Evolutionary conservation across 257 asterid species (phyloP), one percentile per base, ranked within the genome.

Genomic region (Mentha longifolia): DNA sequence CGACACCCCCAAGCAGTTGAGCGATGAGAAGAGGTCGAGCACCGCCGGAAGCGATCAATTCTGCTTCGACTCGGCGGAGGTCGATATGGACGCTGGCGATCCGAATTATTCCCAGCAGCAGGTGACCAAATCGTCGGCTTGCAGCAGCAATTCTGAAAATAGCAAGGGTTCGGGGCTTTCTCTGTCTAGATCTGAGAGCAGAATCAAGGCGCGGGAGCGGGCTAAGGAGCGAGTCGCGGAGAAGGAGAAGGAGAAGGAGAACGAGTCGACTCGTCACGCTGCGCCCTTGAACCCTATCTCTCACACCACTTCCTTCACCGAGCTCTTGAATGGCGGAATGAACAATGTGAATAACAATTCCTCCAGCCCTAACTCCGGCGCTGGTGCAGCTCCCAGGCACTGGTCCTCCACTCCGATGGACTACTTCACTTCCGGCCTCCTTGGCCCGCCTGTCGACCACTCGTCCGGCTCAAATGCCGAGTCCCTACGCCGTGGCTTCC

Each of bases 21-120:
- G 92, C 54, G 92, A 84, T 39, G 97, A 87, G 69, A 87, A 84
- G 74, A 74, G 84, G 77, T 77, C 92, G n/a, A 87, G 82, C 65
- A 84, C 79, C 9, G 90, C 75, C 25, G 81, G 83, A 3, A 83
- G 80, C 45, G 86, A 78, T 71, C 85, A 85, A 15, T 83, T 61
- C 28, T 83, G 84, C 14, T 76, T 88, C 50, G 92, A 85, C 65
- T 80, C 88, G 3, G 84, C 83, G 15, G 89, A 87, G 16, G 75
- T 77, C 5, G 88, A 87, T 46, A 73, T 84, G 77, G 91, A 84
- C 71, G 83, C 51, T 37, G 91, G 77, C 39, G 79, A 78, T 66
- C 65, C 69, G 20, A 77, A 67, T 43, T 77, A 65, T 42, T 69
- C 79, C 1, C 79, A 69, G 13, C 82, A 71, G 51, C 80, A 57